Evolutionary conservation across 345 rosid genomes (phyloP).

Genomic region (Bruguiera gymnorhiza): DNA sequence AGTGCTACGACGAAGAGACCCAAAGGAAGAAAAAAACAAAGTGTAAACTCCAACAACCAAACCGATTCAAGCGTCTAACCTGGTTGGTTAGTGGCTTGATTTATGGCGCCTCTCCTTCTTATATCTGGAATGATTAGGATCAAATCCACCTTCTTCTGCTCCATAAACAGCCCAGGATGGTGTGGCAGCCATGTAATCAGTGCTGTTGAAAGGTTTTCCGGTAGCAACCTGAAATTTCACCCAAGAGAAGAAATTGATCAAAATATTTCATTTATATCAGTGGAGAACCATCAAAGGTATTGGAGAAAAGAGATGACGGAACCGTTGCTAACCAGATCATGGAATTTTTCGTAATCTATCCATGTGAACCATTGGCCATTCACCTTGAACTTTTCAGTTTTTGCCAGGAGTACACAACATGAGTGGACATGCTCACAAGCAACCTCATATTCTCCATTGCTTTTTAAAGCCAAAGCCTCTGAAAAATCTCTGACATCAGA

Average conservation of each 20-base stretch:
- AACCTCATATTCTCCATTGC: constrained; percentile 80
- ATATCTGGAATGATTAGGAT: constrained; percentile 76
- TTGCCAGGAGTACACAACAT: constrained; percentile 92
- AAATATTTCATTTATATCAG: not conserved
- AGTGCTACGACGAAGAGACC: constrained; percentile 4
- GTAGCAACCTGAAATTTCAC: constrained; percentile 61
- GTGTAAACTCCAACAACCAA: not conserved
- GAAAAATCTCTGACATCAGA: constrained; percentile 87
- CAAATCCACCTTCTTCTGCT: constrained; percentile 94
- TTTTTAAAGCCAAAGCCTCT: constrained; percentile 70
- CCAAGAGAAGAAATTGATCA: not conserved
- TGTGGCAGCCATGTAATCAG: constrained; percentile 80
- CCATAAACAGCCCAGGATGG: constrained; percentile 97
- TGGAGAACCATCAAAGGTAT: not conserved
- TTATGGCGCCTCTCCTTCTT: constrained; percentile 83
- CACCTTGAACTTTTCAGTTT: constrained; percentile 76
- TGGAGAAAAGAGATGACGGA: not conserved
- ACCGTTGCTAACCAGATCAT: constrained; percentile 62
- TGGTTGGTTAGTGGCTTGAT: constrained; percentile 39
- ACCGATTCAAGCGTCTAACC: constrained; percentile 19
- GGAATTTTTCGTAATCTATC: constrained; percentile 98
- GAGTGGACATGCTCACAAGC: constrained; percentile 98
- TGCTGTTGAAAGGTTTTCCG: constrained; percentile 69
- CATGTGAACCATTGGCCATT: constrained; percentile 86
- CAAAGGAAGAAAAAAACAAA: not conserved